Evolutionary conservation across 371 early-diverging fungal species (phyloP).

Genomic region (Mortierella sp.): DNA sequence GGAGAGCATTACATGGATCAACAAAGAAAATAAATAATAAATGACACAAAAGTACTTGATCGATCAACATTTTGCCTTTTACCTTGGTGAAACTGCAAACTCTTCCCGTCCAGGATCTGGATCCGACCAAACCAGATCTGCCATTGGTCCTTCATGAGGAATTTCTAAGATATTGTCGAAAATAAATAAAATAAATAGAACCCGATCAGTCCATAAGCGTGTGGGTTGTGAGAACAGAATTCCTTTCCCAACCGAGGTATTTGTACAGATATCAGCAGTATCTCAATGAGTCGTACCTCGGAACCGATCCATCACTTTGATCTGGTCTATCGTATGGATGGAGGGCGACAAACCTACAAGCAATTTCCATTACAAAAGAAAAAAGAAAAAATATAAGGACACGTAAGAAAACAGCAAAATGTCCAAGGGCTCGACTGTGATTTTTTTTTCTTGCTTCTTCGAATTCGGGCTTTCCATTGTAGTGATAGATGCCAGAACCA

Average conservation of each 20-base stretch:
- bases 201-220: too few species aligned
- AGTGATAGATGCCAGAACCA: constrained; percentile 36
- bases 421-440: not conserved
- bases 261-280: too few species aligned
- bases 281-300: constrained; percentile 63
- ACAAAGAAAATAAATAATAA: not conserved
- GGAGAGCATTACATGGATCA: too few species aligned
- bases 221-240: too few species aligned
- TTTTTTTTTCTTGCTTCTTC: not conserved
- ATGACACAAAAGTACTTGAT: not conserved
- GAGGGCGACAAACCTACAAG: constrained; percentile 88
- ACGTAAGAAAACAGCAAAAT: not conserved
- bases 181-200: too few species aligned
- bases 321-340: constrained; percentile 92
- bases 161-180: constrained; percentile 71
- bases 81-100: constrained; percentile 88
- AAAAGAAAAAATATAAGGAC: not conserved
- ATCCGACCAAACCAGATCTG: constrained; percentile 99
- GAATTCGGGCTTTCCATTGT: constrained; percentile 5
- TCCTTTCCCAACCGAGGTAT: too few species aligned
- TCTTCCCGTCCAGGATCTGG: constrained; percentile 86
- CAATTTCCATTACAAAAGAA: too few species aligned
- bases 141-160: constrained; percentile 98
- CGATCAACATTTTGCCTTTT: constrained; percentile 1
- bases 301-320: constrained; percentile 90